These are phyloP conservation scores for Lenwebbia sp. DNA, from an alignment of 345 rosid genomes.

Conservation along the genomic window DNA sequence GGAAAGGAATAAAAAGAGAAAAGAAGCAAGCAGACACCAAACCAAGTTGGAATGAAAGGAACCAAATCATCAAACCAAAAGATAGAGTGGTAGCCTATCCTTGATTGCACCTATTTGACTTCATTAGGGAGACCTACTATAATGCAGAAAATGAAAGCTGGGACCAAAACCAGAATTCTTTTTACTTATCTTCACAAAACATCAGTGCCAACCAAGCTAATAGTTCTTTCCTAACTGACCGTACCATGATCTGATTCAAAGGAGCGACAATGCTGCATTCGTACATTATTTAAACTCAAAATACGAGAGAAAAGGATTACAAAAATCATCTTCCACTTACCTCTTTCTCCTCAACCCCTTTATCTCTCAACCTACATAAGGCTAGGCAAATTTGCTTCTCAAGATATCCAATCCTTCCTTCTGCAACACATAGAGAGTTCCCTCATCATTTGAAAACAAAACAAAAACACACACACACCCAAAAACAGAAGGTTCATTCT, in stretches of 20 bases:
- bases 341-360: conserved; percentile 59
- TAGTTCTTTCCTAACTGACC: background rate
- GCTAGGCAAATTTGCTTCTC: conserved; percentile 65
- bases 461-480: background rate
- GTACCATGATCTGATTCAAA: background rate
- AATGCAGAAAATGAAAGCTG: background rate
- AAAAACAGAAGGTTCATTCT: background rate
- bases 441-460: background rate
- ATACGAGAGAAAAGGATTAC: background rate
- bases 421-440: conserved; percentile 8
- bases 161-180: background rate
- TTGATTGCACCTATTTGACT: background rate
- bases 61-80: background rate
- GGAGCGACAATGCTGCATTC: background rate
- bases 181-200: background rate
- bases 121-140: background rate
- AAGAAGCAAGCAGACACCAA: background rate
- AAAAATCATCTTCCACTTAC: conserved; percentile 15
- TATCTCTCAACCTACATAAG: conserved; percentile 57
- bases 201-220: background rate
- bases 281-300: background rate
- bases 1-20: background rate
- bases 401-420: conserved; percentile 32
- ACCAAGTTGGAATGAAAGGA: background rate
- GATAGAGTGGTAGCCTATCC: background rate